Percentiles rank a stretch among this genome's conserved stretches.
These are phyloP conservation scores for Alternaria burnsii DNA, from an alignment of 2,329 filamentous ascomycete species.

Conservation along the genomic window DNA sequence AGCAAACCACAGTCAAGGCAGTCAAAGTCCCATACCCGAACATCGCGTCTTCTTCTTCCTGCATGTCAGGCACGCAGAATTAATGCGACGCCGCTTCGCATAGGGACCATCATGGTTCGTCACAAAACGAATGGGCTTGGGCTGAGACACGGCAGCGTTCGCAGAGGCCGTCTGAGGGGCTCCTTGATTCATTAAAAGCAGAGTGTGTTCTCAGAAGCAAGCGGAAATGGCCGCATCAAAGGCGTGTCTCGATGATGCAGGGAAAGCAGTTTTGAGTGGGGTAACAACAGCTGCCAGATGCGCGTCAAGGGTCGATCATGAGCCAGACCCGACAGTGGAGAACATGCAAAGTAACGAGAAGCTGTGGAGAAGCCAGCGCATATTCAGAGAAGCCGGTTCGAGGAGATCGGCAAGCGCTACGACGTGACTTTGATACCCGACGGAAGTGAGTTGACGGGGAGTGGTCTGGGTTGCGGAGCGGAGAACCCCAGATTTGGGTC, in stretches of 20 bases:
- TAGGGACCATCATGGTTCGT: slow-evolving; percentile 54
- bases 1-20: slow-evolving; percentile 8
- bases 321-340: slow-evolving; percentile 23
- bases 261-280: slow-evolving; percentile 22
- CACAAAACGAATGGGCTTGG: slow-evolving; percentile 53
- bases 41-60: slow-evolving; percentile 61
- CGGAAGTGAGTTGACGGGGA: slow-evolving; percentile 7
- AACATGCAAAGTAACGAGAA: slow-evolving; percentile 19
- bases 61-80: slow-evolving; percentile 58
- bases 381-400: slow-evolving; percentile 24
- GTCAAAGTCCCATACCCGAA: slow-evolving; percentile 42
- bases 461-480: slow-evolving; percentile 14
- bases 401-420: slow-evolving; percentile 18
- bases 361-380: slow-evolving; percentile 29
- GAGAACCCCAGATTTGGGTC: slow-evolving; percentile 20
- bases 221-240: slow-evolving; percentile 19
- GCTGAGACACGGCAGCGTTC: slow-evolving; percentile 40
- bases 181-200: slow-evolving; percentile 47
- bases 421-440: slow-evolving; percentile 6
- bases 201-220: slow-evolving; percentile 19
- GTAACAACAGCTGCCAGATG: slow-evolving; percentile 14
- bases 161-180: slow-evolving; percentile 38
- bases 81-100: slow-evolving; percentile 53
- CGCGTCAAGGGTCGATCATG: slow-evolving; percentile 16
- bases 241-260: slow-evolving; percentile 9